Conservation (phyloP, 2,329 filamentous ascomycete genomes). For the Aspergillus thermomutatus region DNA sequence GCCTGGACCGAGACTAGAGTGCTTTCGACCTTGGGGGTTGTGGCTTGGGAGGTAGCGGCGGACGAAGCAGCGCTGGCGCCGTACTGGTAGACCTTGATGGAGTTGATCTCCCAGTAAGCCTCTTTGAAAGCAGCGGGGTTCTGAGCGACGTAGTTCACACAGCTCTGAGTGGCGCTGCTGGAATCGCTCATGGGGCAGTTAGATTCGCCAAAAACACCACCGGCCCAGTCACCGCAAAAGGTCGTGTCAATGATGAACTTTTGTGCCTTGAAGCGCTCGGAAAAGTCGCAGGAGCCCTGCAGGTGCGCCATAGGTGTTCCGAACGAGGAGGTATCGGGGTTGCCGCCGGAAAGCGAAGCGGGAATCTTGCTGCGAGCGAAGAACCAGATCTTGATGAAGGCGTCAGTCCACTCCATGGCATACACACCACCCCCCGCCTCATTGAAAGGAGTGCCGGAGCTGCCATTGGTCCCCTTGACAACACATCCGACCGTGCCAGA, state of each 20-base stretch:
- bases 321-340: constrained; percentile 46
- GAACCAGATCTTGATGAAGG: constrained; percentile 51
- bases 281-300: constrained; percentile 39
- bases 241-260: constrained; percentile 50
- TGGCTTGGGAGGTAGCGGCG: neutral
- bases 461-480: constrained; percentile 37
- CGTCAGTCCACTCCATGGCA: constrained; percentile 47
- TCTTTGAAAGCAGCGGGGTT: constrained; percentile 69
- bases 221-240: constrained; percentile 57
- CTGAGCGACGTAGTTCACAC: constrained; percentile 66
- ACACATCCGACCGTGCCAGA: constrained; percentile 39
- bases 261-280: constrained; percentile 39
- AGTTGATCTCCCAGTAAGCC: constrained; percentile 76
- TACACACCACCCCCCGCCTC: constrained; percentile 47
- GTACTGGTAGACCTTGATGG: constrained; percentile 60
- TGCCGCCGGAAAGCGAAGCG: constrained; percentile 40
- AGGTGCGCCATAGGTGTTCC: constrained; percentile 46
- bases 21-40: constrained; percentile 1
- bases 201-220: constrained; percentile 46
- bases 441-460: constrained; percentile 56
- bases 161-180: constrained; percentile 61
- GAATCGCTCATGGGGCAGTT: constrained; percentile 55
- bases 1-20: neutral
- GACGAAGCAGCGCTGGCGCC: constrained; percentile 11
- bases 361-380: constrained; percentile 47